A percentile compares a stretch with the other conserved stretches of the same genome.
phyloP scores from a whole-genome alignment of 345 rosid species.

The Abelmoschus esculentus region DNA sequence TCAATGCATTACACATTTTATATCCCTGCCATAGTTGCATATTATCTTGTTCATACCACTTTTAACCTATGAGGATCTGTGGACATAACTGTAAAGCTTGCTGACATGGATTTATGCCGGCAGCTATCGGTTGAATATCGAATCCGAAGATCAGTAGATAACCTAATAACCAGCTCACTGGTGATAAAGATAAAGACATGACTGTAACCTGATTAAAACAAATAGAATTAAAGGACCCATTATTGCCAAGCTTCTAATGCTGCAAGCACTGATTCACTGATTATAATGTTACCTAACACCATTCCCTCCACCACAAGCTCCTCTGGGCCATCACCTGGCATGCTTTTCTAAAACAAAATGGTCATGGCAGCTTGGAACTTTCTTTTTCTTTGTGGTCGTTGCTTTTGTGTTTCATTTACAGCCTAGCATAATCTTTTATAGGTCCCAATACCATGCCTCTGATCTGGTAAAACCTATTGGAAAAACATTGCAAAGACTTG shows the following conservation, averaged over 20 bases:
- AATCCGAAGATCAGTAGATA: background rate
- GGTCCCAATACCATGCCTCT: constrained; percentile 4
- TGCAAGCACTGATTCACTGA: background rate
- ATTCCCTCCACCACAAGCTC: constrained; percentile 7
- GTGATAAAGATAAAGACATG: too few relatives aligned
- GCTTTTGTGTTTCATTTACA: background rate
- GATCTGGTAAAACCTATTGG: background rate
- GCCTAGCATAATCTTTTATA: background rate
- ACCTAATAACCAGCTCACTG: background rate
- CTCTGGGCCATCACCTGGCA: background rate
- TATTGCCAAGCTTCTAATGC: too few relatives aligned
- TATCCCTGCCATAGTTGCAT: background rate
- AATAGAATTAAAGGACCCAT: too few relatives aligned
- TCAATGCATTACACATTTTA: background rate
- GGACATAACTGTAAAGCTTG: too few relatives aligned
- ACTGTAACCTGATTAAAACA: too few relatives aligned
- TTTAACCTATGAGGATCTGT: too few relatives aligned
- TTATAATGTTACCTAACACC: background rate
- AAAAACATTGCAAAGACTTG: background rate
- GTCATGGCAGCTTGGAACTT: background rate
- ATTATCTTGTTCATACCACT: too few relatives aligned
- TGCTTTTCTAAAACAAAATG: background rate
- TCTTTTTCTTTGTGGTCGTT: background rate
- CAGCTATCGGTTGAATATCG: background rate
- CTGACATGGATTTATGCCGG: background rate